Evolutionary conservation across 805 yeast species (phyloP).

Genomic region (Ascoidea asiatica): DNA sequence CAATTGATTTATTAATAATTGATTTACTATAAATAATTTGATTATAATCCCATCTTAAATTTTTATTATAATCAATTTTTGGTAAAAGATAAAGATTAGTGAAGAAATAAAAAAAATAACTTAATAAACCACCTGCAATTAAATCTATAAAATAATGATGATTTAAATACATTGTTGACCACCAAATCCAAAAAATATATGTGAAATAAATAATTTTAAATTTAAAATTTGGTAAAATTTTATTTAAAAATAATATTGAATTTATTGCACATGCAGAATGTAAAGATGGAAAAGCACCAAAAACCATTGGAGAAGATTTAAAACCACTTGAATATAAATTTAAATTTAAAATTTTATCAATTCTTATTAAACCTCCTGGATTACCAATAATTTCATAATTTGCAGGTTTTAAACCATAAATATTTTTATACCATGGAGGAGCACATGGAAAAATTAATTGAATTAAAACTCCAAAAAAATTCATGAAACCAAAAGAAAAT

Average conservation of each 20-base stretch:
- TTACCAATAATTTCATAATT: conserved; percentile 85
- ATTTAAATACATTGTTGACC: conserved; percentile 95
- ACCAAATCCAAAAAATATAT: conserved; percentile 93
- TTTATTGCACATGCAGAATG: conserved; percentile 92
- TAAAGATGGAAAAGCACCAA: conserved; percentile 82
- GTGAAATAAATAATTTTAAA: conserved; percentile 55
- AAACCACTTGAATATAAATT: conserved; percentile 78
- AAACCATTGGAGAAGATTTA: conserved; percentile 75
- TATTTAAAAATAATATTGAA: conserved; percentile 79
- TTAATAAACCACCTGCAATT: neutral
- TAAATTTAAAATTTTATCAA: conserved; percentile 65
- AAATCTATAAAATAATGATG: conserved; percentile 83
- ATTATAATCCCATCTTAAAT: neutral
- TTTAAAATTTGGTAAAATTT: conserved; percentile 61
- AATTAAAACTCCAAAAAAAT: conserved; percentile 67
- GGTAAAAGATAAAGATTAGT: neutral
- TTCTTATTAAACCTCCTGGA: conserved; percentile 89
- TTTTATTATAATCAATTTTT: neutral
- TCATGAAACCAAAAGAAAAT: conserved; percentile 92
- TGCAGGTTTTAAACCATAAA: conserved; percentile 82
- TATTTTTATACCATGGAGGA: conserved; percentile 91
- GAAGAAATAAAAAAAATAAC: too few relatives aligned
- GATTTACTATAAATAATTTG: too few relatives aligned
- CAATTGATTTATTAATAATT: neutral
- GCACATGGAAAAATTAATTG: conserved; percentile 88